Base-by-base conservation (phyloP, 164 flowering plant species). In the Akebia trifoliata region DNA sequence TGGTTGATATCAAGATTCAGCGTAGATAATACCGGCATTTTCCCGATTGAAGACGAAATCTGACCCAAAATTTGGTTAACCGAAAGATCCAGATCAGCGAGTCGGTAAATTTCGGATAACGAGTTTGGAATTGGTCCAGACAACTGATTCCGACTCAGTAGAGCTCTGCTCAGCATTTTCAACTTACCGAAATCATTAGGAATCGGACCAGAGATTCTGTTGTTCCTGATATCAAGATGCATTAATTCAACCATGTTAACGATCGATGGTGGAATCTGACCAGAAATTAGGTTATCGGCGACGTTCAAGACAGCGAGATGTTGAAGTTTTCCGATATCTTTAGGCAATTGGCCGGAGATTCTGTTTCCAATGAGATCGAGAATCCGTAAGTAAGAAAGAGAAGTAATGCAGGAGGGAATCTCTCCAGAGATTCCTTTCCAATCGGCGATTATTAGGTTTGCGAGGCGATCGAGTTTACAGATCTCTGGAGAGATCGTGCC, bases 91-190 rank as follows among this genome's bases (percentile, higher is more conserved):
- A n/a, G n/a, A n/a, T n/a, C n/a, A n/a, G n/a, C n/a, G n/a, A n/a
- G n/a, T n/a, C n/a, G n/a, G n/a, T 81, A 74, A 8, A 89, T 80
- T 38, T 54, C 29, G 0, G 82, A 68, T 7, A 89, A 43, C 2
- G 97, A 79, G 8, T 21, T 18, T 15, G 94, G 97, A 20, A 89
- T 77, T 18, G 61, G 36, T 0, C 94, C 97, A 37, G 57, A 24
- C 44, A 89, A 4, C 44, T 30, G 60, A 57, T 89, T 89, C 24
- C 75, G 61, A 29, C 83, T 73, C 28, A 89, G 68, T 40, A 89
- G 59, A 4, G 91, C 91, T 8, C 97, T 76, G 71, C 91, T 84
- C 53, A 89, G 71, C 97, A 79, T 86, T 25, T 39, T 40, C n/a
- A 89, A 77, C 6, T 57, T 60, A 1, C 82, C 85, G 60, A 89